Percentiles rank a stretch among this genome's conserved stretches.
Evolutionary conservation across 495 filamentous ascomycete genomes (phyloP).

Genomic region (Daldinia loculata): DNA sequence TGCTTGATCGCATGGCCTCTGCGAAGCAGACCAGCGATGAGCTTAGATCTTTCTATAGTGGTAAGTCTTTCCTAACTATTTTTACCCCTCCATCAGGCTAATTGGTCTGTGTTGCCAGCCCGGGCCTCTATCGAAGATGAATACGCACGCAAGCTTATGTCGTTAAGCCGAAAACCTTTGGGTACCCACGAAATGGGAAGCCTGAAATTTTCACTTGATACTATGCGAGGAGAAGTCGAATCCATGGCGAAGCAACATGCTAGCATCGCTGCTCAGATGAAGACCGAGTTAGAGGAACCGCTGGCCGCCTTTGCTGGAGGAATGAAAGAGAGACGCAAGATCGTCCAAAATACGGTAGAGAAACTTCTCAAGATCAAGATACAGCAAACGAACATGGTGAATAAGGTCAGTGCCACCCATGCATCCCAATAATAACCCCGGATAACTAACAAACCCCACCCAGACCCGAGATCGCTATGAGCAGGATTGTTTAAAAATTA

Average conservation of each 20-base stretch:
- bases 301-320: constrained; percentile 89
- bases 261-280: constrained; percentile 91
- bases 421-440: not conserved
- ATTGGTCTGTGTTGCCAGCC: constrained; percentile 58
- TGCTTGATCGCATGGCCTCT: constrained; percentile 95
- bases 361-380: constrained; percentile 92
- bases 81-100: not conserved
- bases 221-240: constrained; percentile 90
- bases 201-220: constrained; percentile 82
- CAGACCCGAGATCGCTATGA: constrained; percentile 93
- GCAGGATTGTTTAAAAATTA: constrained; percentile 97
- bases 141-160: constrained; percentile 89
- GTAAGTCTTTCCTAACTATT: constrained; percentile 55
- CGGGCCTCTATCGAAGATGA: constrained; percentile 96
- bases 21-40: constrained; percentile 97
- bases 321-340: constrained; percentile 94
- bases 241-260: constrained; percentile 93
- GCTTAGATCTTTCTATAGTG: constrained; percentile 87
- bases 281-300: constrained; percentile 95
- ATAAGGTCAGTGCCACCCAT: constrained; percentile 70
- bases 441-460: constrained; percentile 41
- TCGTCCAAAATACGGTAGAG: constrained; percentile 91
- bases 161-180: constrained; percentile 85
- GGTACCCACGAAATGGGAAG: constrained; percentile 90
- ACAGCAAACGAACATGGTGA: constrained; percentile 87